Evolutionary conservation across 2,329 filamentous ascomycete species (phyloP).

Genomic region (Byssothecium circinans): DNA sequence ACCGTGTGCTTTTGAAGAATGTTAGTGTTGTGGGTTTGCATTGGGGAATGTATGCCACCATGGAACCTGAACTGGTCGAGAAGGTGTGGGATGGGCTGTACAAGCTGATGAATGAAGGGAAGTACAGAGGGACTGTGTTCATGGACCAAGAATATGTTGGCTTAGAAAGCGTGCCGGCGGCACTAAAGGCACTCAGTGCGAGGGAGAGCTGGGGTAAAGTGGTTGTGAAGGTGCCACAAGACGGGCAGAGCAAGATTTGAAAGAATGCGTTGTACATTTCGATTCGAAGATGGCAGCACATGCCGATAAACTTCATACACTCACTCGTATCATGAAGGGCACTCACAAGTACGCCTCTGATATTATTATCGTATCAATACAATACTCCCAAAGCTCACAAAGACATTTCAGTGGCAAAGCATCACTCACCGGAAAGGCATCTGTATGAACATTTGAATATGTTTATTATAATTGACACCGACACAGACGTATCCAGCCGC

Average conservation of each 20-base stretch:
- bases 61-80: constrained; percentile 70
- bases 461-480: neutral
- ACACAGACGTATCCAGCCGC: neutral
- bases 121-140: constrained; percentile 81
- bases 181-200: constrained; percentile 74
- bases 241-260: constrained; percentile 43
- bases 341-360: too few relatives aligned
- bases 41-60: constrained; percentile 81
- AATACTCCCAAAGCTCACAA: too few relatives aligned
- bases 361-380: too few relatives aligned
- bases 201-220: constrained; percentile 96
- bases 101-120: constrained; percentile 72
- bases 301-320: too few relatives aligned
- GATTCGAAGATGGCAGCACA: too few relatives aligned
- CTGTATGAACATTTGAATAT: constrained; percentile 1
- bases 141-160: constrained; percentile 81
- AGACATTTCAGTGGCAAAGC: too few relatives aligned
- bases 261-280: neutral
- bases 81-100: constrained; percentile 83
- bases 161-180: constrained; percentile 74
- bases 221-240: constrained; percentile 78
- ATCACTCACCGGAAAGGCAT: too few relatives aligned
- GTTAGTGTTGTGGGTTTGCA: constrained; percentile 86
- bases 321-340: too few relatives aligned
- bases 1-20: constrained; percentile 91